phyloP scores from a whole-genome alignment of 2,329 filamentous ascomycete genomes.

The Acarospora socialis region DNA sequence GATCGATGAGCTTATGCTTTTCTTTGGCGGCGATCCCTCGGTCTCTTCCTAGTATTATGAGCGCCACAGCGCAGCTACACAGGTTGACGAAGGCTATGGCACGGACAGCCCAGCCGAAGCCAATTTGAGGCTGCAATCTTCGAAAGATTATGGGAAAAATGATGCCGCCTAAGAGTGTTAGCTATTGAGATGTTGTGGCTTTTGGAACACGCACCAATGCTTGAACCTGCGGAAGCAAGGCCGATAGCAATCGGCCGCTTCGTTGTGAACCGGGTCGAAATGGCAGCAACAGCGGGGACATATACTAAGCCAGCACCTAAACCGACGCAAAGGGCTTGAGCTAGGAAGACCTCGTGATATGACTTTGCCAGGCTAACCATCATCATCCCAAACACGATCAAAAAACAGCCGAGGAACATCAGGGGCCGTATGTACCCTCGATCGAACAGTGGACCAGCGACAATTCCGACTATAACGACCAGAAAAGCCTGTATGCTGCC shows the following conservation, averaged over 20 bases:
- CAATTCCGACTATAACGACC: constrained; percentile 28
- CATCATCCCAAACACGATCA: constrained; percentile 36
- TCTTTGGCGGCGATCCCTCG: constrained; percentile 21
- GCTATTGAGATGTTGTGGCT: too few species aligned
- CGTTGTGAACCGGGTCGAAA: constrained; percentile 18
- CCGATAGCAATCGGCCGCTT: constrained; percentile 21
- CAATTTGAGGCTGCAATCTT: constrained; percentile 32
- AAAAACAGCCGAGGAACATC: constrained; percentile 26
- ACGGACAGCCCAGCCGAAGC: constrained; percentile 42
- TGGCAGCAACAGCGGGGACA: constrained; percentile 19
- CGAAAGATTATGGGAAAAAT: constrained; percentile 35
- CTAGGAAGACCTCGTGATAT: constrained; percentile 30
- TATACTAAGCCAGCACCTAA: constrained; percentile 19
- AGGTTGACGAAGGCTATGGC: constrained; percentile 33
- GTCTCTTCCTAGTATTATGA: constrained; percentile 26
- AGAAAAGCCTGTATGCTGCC: constrained; percentile 35
- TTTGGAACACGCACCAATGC: constrained; percentile 16
- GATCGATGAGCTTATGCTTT: constrained; percentile 23
- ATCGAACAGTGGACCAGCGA: constrained; percentile 35
- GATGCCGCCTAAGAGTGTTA: constrained; percentile 24
- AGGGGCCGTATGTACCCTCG: constrained; percentile 31
- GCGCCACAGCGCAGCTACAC: constrained; percentile 25
- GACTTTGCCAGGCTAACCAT: constrained; percentile 31
- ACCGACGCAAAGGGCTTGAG: constrained; percentile 21
- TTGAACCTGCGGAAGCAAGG: constrained; percentile 18